Evolutionary conservation across 768 basidiomycete genomes (phyloP).

Genomic region (Candolleomyces aberdarensis): DNA sequence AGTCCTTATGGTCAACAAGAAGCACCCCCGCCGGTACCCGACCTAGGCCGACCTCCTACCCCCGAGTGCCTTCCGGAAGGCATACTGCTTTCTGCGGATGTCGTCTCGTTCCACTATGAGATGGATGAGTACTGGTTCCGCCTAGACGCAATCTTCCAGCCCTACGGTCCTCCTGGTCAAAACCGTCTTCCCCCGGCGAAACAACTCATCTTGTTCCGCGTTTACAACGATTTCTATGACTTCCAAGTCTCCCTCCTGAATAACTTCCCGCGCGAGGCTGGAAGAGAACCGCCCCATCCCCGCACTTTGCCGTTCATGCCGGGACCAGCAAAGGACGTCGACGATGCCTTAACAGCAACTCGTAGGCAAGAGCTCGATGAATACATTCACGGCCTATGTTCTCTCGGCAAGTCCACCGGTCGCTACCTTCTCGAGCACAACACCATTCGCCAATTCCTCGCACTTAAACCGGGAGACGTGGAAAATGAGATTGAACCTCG

Average conservation of each 20-base stretch:
- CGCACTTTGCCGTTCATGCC: slow-evolving; percentile 97
- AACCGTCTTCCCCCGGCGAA: slow-evolving; percentile 60
- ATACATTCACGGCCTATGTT: slow-evolving; percentile 80
- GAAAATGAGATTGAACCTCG: slow-evolving; percentile 64
- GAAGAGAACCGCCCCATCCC: slow-evolving; percentile 59
- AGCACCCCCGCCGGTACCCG: slow-evolving; percentile 24
- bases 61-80: slow-evolving; percentile 70
- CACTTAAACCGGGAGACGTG: slow-evolving; percentile 83
- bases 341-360: slow-evolving; percentile 77
- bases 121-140: slow-evolving; percentile 98
- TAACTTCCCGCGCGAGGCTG: slow-evolving; percentile 88
- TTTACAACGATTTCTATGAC: slow-evolving; percentile 98
- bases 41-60: slow-evolving; percentile 31
- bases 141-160: slow-evolving; percentile 84
- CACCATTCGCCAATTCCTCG: slow-evolving; percentile 80
- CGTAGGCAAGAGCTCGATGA: slow-evolving; percentile 83
- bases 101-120: slow-evolving; percentile 97
- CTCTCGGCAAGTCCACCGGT: slow-evolving; percentile 60
- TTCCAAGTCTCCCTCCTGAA: slow-evolving; percentile 91
- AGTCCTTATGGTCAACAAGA: slow-evolving; percentile 35
- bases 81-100: slow-evolving; percentile 79
- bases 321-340: slow-evolving; percentile 82
- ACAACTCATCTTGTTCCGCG: slow-evolving; percentile 85
- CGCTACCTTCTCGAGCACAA: slow-evolving; percentile 79
- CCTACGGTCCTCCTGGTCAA: slow-evolving; percentile 63